These are phyloP conservation scores for Saccharum hybrid DNA, from an alignment of 202 grass and related monocot species.

Conservation along the genomic window DNA sequence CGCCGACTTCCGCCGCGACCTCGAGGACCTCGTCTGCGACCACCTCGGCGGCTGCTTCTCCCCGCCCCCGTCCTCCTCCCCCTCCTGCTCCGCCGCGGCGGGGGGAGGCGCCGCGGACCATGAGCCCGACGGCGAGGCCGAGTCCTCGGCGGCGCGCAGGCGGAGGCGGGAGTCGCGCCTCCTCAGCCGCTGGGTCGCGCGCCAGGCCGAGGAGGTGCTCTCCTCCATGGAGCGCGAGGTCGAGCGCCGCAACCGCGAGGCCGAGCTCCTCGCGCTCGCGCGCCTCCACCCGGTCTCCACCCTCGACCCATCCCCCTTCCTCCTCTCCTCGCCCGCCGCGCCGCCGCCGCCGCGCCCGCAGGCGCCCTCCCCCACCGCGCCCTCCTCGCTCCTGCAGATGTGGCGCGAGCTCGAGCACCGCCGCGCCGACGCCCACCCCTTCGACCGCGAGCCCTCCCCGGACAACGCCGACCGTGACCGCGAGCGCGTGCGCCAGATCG, in stretches of 20 bases:
- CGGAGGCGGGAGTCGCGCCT: slow-evolving; percentile 70
- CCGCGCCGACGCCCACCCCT: slow-evolving; percentile 15
- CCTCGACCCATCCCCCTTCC: no score
- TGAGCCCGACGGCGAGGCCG: slow-evolving; percentile 54
- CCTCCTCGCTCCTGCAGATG: no score
- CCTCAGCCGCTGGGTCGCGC: slow-evolving; percentile 90
- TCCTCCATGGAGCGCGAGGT: slow-evolving; percentile 15
- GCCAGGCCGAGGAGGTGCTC: slow-evolving; percentile 95
- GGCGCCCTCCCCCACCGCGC: no score
- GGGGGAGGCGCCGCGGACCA: slow-evolving; percentile 31
- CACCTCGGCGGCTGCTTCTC: slow-evolving; percentile 82
- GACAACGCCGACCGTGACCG: slow-evolving; percentile 63
- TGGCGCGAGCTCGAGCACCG: no score
- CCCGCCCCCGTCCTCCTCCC: slow-evolving; percentile 60
- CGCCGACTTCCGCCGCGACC: slow-evolving; percentile 85
- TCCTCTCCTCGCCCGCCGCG: no score
- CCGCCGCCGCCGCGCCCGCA: no score
- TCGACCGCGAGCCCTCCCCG: slow-evolving; percentile 64
- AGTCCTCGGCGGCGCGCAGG: slow-evolving; percentile 66
- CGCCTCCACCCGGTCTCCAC: no score
- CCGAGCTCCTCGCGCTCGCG: no score
- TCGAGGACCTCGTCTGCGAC: slow-evolving; percentile 96
- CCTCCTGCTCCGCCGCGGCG: slow-evolving; percentile 45
- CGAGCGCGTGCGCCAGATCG: slow-evolving; percentile 70
- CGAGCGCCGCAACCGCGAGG: no score